Evolutionary conservation across 495 filamentous ascomycete genomes (phyloP).

Genomic region (Glarea lozoyensis): DNA sequence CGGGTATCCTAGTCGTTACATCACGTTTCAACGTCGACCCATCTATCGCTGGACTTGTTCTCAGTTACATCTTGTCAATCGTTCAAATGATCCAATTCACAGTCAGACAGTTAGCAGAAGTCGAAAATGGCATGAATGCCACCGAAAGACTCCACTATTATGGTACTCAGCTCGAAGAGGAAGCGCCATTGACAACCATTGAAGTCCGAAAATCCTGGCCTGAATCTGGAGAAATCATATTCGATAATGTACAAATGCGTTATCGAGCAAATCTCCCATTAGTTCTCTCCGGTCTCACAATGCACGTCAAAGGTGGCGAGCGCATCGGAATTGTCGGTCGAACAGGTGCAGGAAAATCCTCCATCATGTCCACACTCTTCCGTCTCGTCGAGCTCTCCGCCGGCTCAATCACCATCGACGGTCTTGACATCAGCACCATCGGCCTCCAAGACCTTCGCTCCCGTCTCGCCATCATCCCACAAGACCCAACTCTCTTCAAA

Average conservation of each 20-base stretch:
- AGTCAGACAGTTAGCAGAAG: conserved; percentile 87
- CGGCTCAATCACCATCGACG: conserved; percentile 85
- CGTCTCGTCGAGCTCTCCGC: conserved; percentile 76
- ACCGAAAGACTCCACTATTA: conserved; percentile 94
- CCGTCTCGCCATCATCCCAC: conserved; percentile 87
- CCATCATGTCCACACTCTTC: conserved; percentile 90
- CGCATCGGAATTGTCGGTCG: conserved; percentile 89
- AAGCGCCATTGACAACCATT: conserved; percentile 67
- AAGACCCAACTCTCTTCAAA: conserved; percentile 90
- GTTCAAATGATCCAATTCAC: conserved; percentile 97
- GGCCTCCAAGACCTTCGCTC: conserved; percentile 82
- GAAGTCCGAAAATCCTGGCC: conserved; percentile 70
- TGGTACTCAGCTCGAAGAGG: conserved; percentile 76
- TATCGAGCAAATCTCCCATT: conserved; percentile 77
- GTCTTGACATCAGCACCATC: conserved; percentile 75
- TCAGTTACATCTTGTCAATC: conserved; percentile 87
- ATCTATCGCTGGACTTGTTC: conserved; percentile 75
- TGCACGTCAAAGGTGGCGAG: conserved; percentile 77
- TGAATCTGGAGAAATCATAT: conserved; percentile 73
- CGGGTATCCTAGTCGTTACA: conserved; percentile 85
- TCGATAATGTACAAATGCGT: conserved; percentile 82
- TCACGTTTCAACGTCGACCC: conserved; percentile 83
- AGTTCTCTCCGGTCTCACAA: conserved; percentile 67
- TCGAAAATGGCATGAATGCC: conserved; percentile 96
- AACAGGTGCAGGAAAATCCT: conserved; percentile 90